phyloP scores from a whole-genome alignment of 2,329 filamentous ascomycete species.

The Graphilbum ipis-grandicollis region DNA sequence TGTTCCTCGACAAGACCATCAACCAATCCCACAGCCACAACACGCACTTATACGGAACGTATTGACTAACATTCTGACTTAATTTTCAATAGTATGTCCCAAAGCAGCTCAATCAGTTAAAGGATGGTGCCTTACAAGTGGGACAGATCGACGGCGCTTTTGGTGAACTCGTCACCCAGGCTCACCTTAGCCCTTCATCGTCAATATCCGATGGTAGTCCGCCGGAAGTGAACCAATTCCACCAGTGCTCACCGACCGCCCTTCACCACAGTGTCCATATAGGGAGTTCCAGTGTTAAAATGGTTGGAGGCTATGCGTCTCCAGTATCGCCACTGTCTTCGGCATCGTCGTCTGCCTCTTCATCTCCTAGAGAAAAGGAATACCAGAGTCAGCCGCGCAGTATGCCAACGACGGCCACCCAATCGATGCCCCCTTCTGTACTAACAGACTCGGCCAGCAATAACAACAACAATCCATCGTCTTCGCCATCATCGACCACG shows the following conservation, averaged over 20 bases:
- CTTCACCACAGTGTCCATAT: conserved; percentile 24
- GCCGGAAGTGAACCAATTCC: conserved; percentile 12
- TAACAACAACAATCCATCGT: conserved; percentile 11
- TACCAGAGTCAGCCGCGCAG: conserved; percentile 7
- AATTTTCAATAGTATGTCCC: conserved; percentile 38
- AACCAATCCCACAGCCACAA: conserved; percentile 17
- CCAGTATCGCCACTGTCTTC: conserved; percentile 11
- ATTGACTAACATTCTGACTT: conserved; percentile 5
- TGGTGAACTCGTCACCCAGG: conserved; percentile 17
- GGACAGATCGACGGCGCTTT: conserved; percentile 25
- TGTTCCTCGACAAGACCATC: conserved; percentile 36
- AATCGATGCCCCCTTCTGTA: no score
- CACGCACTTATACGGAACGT: conserved; percentile 5
- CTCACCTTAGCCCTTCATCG: conserved; percentile 17
- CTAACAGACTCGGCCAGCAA: conserved; percentile 11
- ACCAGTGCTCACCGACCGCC: conserved; percentile 18
- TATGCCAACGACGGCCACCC: conserved; percentile 1
- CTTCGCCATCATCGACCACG: conserved; percentile 25
- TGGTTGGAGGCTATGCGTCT: no score
- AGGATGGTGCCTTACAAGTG: conserved; percentile 26
- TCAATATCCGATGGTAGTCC: conserved; percentile 22
- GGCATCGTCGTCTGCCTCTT: not conserved
- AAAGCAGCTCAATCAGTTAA: conserved; percentile 33
- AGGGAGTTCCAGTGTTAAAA: conserved; percentile 21
- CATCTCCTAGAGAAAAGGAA: not conserved